phyloP scores from a whole-genome alignment of 2,329 filamentous ascomycete species.

The Colletotrichum gloeosporioides region DNA sequence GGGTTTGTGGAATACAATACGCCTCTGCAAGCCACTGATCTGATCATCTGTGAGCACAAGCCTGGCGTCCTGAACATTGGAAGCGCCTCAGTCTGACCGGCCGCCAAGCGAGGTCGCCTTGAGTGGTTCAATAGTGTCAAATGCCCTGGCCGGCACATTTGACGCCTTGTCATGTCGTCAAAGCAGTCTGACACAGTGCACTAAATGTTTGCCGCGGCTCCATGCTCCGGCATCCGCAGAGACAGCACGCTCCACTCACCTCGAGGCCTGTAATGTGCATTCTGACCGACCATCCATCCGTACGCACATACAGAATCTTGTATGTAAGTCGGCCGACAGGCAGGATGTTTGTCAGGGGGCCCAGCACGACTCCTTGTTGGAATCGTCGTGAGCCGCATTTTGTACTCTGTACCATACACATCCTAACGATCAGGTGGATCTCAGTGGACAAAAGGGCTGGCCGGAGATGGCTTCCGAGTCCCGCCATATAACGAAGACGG shows the following conservation, averaged over 20 bases:
- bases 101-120: background rate
- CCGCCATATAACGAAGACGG: background rate
- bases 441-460: background rate
- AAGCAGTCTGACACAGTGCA: background rate
- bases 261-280: background rate
- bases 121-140: background rate
- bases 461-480: background rate
- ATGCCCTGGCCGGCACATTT: background rate
- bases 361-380: background rate
- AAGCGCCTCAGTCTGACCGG: background rate
- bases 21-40: constrained; percentile 1
- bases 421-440: background rate
- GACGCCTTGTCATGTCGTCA: background rate
- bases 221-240: background rate
- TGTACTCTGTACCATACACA: background rate
- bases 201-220: background rate
- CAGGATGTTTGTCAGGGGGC: background rate
- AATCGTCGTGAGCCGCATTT: constrained; percentile 1
- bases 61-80: background rate
- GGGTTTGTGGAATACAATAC: background rate
- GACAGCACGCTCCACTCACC: background rate
- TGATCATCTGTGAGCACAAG: constrained; percentile 2
- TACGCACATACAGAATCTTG: background rate
- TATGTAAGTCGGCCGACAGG: background rate
- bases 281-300: background rate